These are phyloP conservation scores for Globisporangium uncinulatum DNA, from an alignment of 352 stramenopile genomes.

Conservation along the genomic window DNA sequence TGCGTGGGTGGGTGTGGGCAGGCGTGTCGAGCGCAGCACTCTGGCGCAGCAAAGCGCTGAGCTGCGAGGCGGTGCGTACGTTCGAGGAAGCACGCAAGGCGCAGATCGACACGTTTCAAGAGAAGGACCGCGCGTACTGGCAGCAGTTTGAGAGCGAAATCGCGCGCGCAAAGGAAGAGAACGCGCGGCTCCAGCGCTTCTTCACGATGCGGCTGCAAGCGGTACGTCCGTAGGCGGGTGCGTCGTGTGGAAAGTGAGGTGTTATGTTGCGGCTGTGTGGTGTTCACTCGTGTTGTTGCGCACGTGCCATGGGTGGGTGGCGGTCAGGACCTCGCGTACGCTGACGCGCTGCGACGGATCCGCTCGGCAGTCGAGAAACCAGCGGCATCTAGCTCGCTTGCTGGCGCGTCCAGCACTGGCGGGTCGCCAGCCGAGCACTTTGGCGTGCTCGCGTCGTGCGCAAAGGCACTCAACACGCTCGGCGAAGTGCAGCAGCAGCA, in stretches of 20 bases:
- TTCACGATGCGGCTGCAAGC: slow-evolving; percentile 61
- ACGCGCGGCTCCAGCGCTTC: slow-evolving; percentile 58
- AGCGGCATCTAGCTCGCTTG: not conserved
- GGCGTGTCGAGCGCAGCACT: slow-evolving; percentile 29
- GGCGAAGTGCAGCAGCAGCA: slow-evolving; percentile 75
- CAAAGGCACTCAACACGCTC: slow-evolving; percentile 52
- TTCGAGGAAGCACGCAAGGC: slow-evolving; percentile 61
- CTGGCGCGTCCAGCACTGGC: not conserved
- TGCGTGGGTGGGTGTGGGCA: not conserved
- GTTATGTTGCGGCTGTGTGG: not conserved
- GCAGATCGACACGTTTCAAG: slow-evolving; percentile 69
- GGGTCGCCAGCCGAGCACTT: not conserved
- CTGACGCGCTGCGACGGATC: slow-evolving; percentile 60
- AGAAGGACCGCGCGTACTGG: slow-evolving; percentile 68
- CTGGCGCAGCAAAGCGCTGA: slow-evolving; percentile 54
- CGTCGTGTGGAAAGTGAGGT: no score
- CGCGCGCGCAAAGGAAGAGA: slow-evolving; percentile 52
- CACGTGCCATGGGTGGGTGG: not conserved
- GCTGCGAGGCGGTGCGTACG: slow-evolving; percentile 49
- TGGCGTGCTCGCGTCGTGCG: slow-evolving; percentile 35
- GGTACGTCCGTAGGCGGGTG: slow-evolving; percentile 12
- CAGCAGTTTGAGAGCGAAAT: slow-evolving; percentile 77
- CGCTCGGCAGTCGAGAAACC: slow-evolving; percentile 47
- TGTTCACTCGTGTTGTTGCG: not conserved
- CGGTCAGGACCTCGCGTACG: slow-evolving; percentile 58